Evolutionary conservation across 345 rosid species (phyloP).

Genomic region (Citrus inodora): DNA sequence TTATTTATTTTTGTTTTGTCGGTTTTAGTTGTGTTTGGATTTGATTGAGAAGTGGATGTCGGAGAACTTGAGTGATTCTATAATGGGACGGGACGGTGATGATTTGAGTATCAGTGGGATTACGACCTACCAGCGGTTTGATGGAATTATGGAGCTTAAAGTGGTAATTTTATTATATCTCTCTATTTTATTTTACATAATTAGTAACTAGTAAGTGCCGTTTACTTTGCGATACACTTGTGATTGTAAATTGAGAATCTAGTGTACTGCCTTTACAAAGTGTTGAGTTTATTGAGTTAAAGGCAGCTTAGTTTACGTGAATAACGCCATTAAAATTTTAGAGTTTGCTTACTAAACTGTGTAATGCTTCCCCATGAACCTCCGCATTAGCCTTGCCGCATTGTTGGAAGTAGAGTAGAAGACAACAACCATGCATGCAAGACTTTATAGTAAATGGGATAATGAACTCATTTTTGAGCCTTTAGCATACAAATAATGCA

Average conservation of each 20-base stretch:
- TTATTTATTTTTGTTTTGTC: neutral
- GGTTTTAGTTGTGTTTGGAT: constrained; percentile 72
- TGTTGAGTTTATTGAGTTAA: neutral
- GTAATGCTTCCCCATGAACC: neutral
- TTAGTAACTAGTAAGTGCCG: neutral
- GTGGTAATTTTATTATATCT: constrained; percentile 38
- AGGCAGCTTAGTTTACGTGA: neutral
- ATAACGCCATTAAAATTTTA: neutral
- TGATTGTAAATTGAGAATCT: neutral
- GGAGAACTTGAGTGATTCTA: constrained; percentile 48
- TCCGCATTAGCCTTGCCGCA: neutral
- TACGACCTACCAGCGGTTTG: constrained; percentile 64
- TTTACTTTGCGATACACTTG: neutral
- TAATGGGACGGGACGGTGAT: constrained; percentile 37
- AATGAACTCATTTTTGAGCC: neutral
- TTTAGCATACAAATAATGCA: neutral
- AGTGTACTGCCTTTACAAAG: neutral
- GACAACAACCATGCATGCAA: neutral
- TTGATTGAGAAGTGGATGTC: constrained; percentile 80
- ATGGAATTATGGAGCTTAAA: constrained; percentile 73
- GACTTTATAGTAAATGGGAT: neutral
- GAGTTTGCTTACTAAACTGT: neutral
- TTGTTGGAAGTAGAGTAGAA: neutral
- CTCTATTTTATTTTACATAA: neutral
- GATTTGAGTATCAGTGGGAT: constrained; percentile 59